Evolutionary conservation across 169 alveolate species (phyloP).

Genomic region (Eimeria necatrix): DNA sequence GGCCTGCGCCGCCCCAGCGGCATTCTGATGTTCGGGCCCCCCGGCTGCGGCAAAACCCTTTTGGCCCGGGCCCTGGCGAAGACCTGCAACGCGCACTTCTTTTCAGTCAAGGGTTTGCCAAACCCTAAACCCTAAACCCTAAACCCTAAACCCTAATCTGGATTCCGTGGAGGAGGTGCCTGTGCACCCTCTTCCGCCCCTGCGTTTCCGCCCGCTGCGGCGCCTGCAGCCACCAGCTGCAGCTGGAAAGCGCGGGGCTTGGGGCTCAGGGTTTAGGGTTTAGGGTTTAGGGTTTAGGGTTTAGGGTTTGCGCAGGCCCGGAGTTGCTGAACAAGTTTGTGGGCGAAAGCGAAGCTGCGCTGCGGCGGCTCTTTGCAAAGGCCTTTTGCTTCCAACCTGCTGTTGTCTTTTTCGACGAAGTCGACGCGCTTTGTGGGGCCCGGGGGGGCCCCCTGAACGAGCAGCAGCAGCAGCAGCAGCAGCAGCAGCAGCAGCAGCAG

Average conservation of each 20-base stretch:
- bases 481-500: constrained; percentile 36
- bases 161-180: not conserved
- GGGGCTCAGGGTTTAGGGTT: too few relatives aligned
- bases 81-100: constrained; percentile 88
- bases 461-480: constrained; percentile 55
- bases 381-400: constrained; percentile 98
- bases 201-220: too few relatives aligned
- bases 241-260: too few relatives aligned
- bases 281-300: not conserved
- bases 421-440: constrained; percentile 97
- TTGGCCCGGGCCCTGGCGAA: constrained; percentile 99
- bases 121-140: constrained; percentile 40
- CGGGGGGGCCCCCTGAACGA: constrained; percentile 83
- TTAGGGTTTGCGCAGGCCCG: constrained; percentile 92
- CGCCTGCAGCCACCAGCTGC: too few relatives aligned
- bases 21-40: constrained; percentile 85
- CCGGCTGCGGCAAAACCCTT: constrained; percentile 98
- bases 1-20: constrained; percentile 94
- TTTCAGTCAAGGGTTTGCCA: constrained; percentile 82
- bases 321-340: constrained; percentile 98
- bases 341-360: constrained; percentile 99
- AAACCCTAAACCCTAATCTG: constrained; percentile 9
- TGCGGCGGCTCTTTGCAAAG: constrained; percentile 97
- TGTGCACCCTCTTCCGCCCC: not conserved
- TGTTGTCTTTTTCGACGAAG: constrained; percentile 99